Evolutionary conservation across 2,329 filamentous ascomycete genomes (phyloP).

Genomic region (Monosporascus sp.): DNA sequence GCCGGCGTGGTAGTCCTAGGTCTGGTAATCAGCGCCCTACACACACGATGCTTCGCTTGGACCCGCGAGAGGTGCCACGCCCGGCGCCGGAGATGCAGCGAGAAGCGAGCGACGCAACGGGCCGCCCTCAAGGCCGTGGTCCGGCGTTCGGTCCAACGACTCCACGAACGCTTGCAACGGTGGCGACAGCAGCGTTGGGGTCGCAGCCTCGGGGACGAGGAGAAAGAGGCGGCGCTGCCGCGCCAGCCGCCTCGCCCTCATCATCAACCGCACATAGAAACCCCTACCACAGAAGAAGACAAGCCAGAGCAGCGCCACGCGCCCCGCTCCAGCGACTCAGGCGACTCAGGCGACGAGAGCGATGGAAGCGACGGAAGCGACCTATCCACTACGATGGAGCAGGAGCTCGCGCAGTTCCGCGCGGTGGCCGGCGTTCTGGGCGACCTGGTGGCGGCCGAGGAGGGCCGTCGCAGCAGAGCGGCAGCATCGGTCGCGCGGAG

Average conservation of each 20-base stretch:
- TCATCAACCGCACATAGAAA: too few species aligned
- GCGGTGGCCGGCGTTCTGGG: slow-evolving; percentile 40
- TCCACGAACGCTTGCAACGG: slow-evolving; percentile 11
- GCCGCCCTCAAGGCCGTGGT: slow-evolving; percentile 19
- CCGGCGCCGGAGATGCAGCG: slow-evolving; percentile 1
- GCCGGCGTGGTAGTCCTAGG: slow-evolving; percentile 18
- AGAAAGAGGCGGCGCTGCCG: slow-evolving; percentile 28
- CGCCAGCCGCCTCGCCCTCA: too few species aligned
- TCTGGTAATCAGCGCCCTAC: slow-evolving; percentile 18
- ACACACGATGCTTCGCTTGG: slow-evolving; percentile 20
- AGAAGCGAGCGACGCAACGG: slow-evolving; percentile 5
- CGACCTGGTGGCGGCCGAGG: slow-evolving; percentile 40
- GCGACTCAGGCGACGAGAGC: slow-evolving; percentile 2
- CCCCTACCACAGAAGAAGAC: too few species aligned
- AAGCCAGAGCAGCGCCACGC: too few species aligned
- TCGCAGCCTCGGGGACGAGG: slow-evolving; percentile 24
- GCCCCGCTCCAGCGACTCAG: too few species aligned
- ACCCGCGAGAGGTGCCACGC: slow-evolving; percentile 21
- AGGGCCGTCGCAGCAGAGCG: slow-evolving; percentile 18
- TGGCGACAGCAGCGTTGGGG: not conserved
- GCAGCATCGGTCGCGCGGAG: not conserved
- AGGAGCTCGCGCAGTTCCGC: slow-evolving; percentile 44
- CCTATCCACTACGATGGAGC: slow-evolving; percentile 36
- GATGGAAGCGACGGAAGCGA: slow-evolving; percentile 3
- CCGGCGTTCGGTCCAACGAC: slow-evolving; percentile 25